phyloP scores from a whole-genome alignment of 176 grass and related monocot species.

The Raddia guianensis region DNA sequence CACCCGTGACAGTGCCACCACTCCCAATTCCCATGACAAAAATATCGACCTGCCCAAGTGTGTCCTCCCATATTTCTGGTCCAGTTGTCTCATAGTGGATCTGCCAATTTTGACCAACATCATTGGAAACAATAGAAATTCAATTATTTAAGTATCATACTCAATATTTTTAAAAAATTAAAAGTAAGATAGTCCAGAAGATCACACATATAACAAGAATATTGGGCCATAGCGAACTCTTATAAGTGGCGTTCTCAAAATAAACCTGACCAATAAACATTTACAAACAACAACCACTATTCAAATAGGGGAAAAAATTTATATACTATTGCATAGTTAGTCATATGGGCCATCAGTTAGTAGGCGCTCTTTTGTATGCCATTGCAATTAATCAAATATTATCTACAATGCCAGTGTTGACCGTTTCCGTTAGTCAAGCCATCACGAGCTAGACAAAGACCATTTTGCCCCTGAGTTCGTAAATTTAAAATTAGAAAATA shows the following conservation, averaged over 20 bases:
- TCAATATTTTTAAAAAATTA: too few species aligned
- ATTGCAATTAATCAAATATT: too few species aligned
- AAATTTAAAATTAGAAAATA: too few species aligned
- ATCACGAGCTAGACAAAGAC: too few species aligned
- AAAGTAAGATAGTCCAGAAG: too few species aligned
- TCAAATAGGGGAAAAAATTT: background rate
- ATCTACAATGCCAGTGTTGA: too few species aligned
- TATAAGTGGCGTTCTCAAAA: background rate
- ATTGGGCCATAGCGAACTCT: background rate
- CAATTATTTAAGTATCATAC: background rate
- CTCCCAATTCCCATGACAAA: constrained; percentile 94
- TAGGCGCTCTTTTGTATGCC: too few species aligned
- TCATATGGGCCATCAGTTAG: too few species aligned
- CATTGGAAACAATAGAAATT: background rate
- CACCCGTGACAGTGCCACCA: constrained; percentile 30
- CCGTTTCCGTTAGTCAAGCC: too few species aligned
- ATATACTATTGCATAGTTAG: too few species aligned
- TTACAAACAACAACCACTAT: background rate
- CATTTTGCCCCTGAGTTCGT: too few species aligned
- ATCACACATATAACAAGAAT: too few species aligned
- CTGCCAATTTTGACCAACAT: constrained; percentile 32
- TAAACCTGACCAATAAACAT: background rate
- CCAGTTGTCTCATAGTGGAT: constrained; percentile 85
- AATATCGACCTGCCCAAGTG: constrained; percentile 84
- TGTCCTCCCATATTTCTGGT: constrained; percentile 93